Conservation (phyloP, 352 stramenopile species). For the Pythium myriotylum region DNA sequence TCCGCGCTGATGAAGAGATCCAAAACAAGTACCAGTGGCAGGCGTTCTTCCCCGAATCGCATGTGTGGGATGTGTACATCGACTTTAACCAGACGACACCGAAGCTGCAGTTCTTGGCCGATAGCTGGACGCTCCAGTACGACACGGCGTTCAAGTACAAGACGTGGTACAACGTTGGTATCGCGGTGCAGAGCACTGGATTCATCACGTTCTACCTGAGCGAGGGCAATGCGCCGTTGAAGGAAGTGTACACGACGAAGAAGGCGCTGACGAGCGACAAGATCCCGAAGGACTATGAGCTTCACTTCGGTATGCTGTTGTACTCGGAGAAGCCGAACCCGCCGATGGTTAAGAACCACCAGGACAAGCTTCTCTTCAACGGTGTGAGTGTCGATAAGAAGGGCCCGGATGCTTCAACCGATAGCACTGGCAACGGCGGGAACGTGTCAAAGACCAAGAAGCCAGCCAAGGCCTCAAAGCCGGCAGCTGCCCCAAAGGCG, state of each 20-base stretch:
- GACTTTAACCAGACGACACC: slow-evolving; percentile 16
- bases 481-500: no score
- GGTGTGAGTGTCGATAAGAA: slow-evolving; percentile 8
- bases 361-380: slow-evolving; percentile 16
- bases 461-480: no score
- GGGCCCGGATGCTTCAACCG: background rate
- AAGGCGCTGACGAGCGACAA: slow-evolving; percentile 12
- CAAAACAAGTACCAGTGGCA: slow-evolving; percentile 21
- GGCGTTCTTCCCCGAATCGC: slow-evolving; percentile 11
- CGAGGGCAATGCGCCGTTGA: slow-evolving; percentile 5
- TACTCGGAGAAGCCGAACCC: slow-evolving; percentile 15
- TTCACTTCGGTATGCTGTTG: slow-evolving; percentile 17
- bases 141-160: slow-evolving; percentile 21
- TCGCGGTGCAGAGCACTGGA: slow-evolving; percentile 5
- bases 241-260: slow-evolving; percentile 11
- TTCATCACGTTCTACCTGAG: slow-evolving; percentile 17
- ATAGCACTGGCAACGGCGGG: background rate
- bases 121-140: slow-evolving; percentile 6
- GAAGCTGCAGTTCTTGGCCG: slow-evolving; percentile 13
- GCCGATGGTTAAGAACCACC: slow-evolving; percentile 5
- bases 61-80: slow-evolving; percentile 11
- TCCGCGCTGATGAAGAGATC: slow-evolving; percentile 14
- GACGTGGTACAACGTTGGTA: slow-evolving; percentile 16
- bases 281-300: slow-evolving; percentile 13
- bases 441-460: background rate